Conservation (phyloP, 441 rosid species). For the Corymbia calophylla region DNA sequence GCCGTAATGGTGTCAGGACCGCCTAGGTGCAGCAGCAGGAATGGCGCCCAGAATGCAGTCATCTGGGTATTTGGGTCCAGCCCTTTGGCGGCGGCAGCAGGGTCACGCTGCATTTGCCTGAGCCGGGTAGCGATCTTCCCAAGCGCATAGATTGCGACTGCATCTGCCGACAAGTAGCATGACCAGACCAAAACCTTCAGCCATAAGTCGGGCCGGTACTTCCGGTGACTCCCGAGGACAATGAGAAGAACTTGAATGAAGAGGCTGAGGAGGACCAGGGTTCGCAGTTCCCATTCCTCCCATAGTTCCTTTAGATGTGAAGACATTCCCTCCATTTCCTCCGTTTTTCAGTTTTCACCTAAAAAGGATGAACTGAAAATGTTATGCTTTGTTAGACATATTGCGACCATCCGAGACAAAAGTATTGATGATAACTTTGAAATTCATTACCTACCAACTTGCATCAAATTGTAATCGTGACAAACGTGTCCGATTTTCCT, state of each 20-base stretch:
- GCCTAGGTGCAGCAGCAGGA: not conserved
- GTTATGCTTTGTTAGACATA: no score
- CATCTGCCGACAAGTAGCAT: not conserved
- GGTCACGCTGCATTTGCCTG: not conserved
- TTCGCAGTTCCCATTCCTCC: not conserved
- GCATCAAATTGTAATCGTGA: no score
- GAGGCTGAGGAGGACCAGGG: not conserved
- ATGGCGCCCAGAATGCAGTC: no score
- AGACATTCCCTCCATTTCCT: not conserved
- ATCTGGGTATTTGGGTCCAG: not conserved
- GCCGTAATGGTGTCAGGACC: not conserved
- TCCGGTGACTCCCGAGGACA: not conserved
- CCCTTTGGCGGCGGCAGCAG: not conserved
- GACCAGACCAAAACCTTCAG: not conserved
- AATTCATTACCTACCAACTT: no score
- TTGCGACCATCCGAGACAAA: no score
- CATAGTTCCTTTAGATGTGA: not conserved
- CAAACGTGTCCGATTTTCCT: no score
- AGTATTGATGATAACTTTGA: no score
- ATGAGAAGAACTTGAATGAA: not conserved
- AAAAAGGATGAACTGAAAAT: no score
- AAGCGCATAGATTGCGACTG: not conserved
- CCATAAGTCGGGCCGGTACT: no score
- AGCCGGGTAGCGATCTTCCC: not conserved
- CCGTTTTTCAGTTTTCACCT: not conserved